phyloP scores from a whole-genome alignment of 2,329 filamentous ascomycete species.

The Xylariaceae sp. region DNA sequence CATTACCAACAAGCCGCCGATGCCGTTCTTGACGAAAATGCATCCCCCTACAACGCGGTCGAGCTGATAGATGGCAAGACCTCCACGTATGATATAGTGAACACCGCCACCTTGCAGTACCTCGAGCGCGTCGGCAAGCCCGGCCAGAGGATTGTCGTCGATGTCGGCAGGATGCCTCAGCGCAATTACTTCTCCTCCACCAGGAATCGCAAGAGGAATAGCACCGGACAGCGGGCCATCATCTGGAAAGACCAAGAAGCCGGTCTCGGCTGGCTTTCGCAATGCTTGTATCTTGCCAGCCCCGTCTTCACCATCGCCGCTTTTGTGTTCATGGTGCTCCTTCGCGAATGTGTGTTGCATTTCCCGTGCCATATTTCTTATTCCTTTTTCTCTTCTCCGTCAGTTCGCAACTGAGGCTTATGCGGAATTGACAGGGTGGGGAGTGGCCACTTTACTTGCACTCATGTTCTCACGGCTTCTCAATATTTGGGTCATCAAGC shows the following conservation, averaged over 20 bases:
- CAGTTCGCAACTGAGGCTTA: conserved; percentile 1
- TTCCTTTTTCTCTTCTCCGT: neutral
- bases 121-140: conserved; percentile 53
- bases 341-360: conserved; percentile 40
- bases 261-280: conserved; percentile 44
- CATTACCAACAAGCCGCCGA: conserved; percentile 58
- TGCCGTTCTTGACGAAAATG: conserved; percentile 38
- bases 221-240: conserved; percentile 22
- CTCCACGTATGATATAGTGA: conserved; percentile 38
- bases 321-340: conserved; percentile 41
- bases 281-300: conserved; percentile 45
- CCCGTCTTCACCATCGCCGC: conserved; percentile 44
- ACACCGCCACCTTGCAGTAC: conserved; percentile 51
- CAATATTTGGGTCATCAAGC: conserved; percentile 55
- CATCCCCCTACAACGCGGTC: conserved; percentile 37
- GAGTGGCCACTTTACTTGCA: conserved; percentile 41
- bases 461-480: conserved; percentile 52
- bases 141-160: conserved; percentile 52
- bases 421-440: conserved; percentile 39
- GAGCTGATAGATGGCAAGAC: conserved; percentile 31
- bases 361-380: neutral
- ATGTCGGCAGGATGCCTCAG: conserved; percentile 53
- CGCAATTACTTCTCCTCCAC: conserved; percentile 22
- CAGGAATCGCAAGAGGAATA: conserved; percentile 23
- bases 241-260: conserved; percentile 30